Evolutionary conservation across 129 eudicot species (phyloP).

Genomic region (Flaveria robusta): DNA sequence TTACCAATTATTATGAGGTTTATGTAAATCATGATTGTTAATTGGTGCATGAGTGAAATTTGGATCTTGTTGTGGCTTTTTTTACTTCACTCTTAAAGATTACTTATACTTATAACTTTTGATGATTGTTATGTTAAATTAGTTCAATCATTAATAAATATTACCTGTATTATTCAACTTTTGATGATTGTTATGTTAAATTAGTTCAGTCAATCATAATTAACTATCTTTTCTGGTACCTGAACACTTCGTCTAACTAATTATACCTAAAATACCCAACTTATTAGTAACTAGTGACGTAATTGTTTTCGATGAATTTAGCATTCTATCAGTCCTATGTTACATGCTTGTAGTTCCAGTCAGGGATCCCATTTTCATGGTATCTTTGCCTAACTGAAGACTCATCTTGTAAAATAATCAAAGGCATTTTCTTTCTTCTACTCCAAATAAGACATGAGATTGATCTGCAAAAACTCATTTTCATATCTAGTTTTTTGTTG

Average conservation of each 20-base stretch:
- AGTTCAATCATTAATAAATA: not conserved
- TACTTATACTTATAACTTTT: slow-evolving; percentile 1
- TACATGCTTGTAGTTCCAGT: slow-evolving; percentile 15
- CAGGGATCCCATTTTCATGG: not conserved
- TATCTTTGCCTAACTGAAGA: slow-evolving; percentile 12
- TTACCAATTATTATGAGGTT: not conserved
- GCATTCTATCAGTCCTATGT: slow-evolving; percentile 5
- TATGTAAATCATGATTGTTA: not conserved
- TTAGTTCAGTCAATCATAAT: slow-evolving; percentile 22
- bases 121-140: slow-evolving; percentile 20
- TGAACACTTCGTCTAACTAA: slow-evolving; percentile 27
- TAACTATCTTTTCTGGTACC: slow-evolving; percentile 24
- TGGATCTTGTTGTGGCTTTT: slow-evolving; percentile 18
- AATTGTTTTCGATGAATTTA: slow-evolving; percentile 4
- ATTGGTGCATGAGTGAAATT: not conserved
- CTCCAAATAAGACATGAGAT: slow-evolving; percentile 1
- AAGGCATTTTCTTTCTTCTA: slow-evolving; percentile 12
- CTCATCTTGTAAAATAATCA: slow-evolving; percentile 12
- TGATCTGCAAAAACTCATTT: not conserved
- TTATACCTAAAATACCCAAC: slow-evolving; percentile 28
- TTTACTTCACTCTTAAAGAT: slow-evolving; percentile 6
- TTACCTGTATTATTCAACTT: not conserved
- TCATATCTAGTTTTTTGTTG: not conserved
- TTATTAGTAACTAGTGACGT: slow-evolving; percentile 5
- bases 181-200: slow-evolving; percentile 16